Evolutionary conservation across 208 protist genomes (phyloP), one percentile per base, ranked within the genome.

Genomic region (Leishmania martiniquensis): DNA sequence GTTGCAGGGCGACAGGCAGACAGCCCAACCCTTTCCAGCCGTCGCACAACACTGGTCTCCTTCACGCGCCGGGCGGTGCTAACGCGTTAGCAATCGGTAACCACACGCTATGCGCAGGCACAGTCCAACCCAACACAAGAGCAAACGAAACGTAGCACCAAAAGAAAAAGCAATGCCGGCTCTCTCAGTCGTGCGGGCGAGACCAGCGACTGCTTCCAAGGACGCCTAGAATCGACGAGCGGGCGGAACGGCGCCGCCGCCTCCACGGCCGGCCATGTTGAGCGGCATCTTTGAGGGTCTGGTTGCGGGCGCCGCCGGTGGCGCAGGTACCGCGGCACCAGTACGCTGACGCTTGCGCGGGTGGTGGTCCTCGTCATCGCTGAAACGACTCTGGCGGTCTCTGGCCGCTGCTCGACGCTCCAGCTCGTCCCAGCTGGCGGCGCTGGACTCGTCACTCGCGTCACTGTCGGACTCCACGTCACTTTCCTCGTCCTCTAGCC

Each of bases 401-500:
- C 92, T 85, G 4, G 75, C 90, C 77, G 91, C 81, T n/a, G 93
- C 93, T n/a, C 87, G 82, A 29, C 93, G 87, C 77, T 97, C 93
- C 55, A 94, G 69, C 77, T 95, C 94, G 55, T 97, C 92, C 92
- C 93, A 98, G 81, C 88, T 91, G 37, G 90, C 77, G 17, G 75
- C 89, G 75, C 91, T 95, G 32, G 87, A 86, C 25, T 80, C 87
- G 69, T 91, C 89, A 39, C 81, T 86, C 29, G 82, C 88, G 52
- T 92, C 92, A 72, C 78, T 82, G 60, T 85, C 85, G 1, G 75
- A 65, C 4, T 81, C 81, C 37, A 79, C 80, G 67, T 87, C 84
- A 54, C 82, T 87, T 49, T 98, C 96, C 68, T 96, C 93, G 70
- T 96, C 92, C 65, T 90, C 90, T 13, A 93, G 84, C 80, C 91